phyloP scores from a whole-genome alignment of 148 eudicot species.

The Persicaria maculosa region DNA sequence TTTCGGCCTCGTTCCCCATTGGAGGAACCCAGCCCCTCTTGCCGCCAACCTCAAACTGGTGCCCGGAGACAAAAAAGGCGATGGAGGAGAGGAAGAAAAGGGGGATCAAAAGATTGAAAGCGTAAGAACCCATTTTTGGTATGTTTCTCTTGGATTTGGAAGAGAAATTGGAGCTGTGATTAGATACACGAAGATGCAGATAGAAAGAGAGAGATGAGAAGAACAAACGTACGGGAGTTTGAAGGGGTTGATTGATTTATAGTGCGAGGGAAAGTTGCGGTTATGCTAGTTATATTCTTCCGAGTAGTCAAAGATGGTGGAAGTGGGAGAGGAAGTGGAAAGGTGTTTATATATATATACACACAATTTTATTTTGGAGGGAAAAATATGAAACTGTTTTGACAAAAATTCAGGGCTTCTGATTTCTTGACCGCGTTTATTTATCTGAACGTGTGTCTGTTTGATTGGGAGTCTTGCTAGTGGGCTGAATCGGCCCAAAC shows the following conservation, averaged over 20 bases:
- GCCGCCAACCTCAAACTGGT: conserved; percentile 47
- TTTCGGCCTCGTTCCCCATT: conserved; percentile 32
- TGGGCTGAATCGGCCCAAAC: too few relatives aligned
- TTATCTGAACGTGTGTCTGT: neutral
- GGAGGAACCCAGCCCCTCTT: conserved; percentile 41
- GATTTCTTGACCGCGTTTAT: neutral
- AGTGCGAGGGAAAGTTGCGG: neutral
- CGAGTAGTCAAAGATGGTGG: neutral
- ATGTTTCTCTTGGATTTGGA: neutral
- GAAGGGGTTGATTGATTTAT: conserved; percentile 1
- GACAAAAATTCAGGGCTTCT: neutral
- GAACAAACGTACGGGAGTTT: neutral
- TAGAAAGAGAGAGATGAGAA: neutral
- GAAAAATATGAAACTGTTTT: neutral
- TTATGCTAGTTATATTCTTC: conserved; percentile 8
- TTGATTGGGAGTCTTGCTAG: neutral
- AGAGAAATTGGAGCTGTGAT: neutral
- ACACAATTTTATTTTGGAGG: neutral
- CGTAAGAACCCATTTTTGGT: conserved; percentile 28
- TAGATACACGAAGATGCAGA: neutral
- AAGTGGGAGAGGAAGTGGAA: conserved; percentile 7
- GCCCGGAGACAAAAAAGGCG: conserved; percentile 26
- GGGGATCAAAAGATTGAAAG: conserved; percentile 13
- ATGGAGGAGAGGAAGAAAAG: conserved; percentile 16
- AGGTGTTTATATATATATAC: too few relatives aligned